Percentiles rank a stretch among this genome's conserved stretches.
Conservation (phyloP, 148 eudicot genomes). For the Amaranthus cruentus region DNA sequence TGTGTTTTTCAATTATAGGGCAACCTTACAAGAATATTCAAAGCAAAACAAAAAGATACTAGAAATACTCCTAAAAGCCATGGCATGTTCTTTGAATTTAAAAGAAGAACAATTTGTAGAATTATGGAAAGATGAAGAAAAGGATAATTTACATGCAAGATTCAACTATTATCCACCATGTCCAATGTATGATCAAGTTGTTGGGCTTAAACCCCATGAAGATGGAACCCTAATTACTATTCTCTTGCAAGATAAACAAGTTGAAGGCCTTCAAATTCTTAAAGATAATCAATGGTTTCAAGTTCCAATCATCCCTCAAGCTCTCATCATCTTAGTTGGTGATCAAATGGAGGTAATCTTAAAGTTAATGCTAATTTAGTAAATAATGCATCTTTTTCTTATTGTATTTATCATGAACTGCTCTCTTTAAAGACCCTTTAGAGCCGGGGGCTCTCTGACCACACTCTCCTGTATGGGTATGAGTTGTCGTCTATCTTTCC, state of each 20-base stretch:
- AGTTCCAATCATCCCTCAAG: slow-evolving; percentile 42
- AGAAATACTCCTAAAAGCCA: slow-evolving; percentile 29
- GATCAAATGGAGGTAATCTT: slow-evolving; percentile 38
- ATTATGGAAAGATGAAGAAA: slow-evolving; percentile 6
- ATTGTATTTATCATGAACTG: no score
- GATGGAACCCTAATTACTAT: slow-evolving; percentile 43
- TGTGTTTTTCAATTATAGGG: not conserved
- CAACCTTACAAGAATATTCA: slow-evolving; percentile 23
- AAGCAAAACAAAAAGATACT: slow-evolving; percentile 7
- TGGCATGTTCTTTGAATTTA: slow-evolving; percentile 38
- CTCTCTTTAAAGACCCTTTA: no score
- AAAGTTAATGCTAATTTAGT: not conserved
- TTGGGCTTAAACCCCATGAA: slow-evolving; percentile 41
- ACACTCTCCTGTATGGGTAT: no score
- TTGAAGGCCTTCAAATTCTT: slow-evolving; percentile 45
- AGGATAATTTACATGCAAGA: slow-evolving; percentile 22
- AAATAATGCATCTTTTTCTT: not conserved
- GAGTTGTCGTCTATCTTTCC: no score
- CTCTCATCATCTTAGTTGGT: slow-evolving; percentile 37
- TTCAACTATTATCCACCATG: slow-evolving; percentile 48
- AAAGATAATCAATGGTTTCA: slow-evolving; percentile 43
- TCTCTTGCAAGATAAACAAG: slow-evolving; percentile 44
- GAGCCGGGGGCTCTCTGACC: no score
- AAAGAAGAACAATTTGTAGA: slow-evolving; percentile 34
- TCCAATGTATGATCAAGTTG: slow-evolving; percentile 24